Percentiles rank a stretch among this genome's conserved stretches.
Conservation (phyloP, 2,329 filamentous ascomycete genomes). For the Exophiala alcalophila region DNA sequence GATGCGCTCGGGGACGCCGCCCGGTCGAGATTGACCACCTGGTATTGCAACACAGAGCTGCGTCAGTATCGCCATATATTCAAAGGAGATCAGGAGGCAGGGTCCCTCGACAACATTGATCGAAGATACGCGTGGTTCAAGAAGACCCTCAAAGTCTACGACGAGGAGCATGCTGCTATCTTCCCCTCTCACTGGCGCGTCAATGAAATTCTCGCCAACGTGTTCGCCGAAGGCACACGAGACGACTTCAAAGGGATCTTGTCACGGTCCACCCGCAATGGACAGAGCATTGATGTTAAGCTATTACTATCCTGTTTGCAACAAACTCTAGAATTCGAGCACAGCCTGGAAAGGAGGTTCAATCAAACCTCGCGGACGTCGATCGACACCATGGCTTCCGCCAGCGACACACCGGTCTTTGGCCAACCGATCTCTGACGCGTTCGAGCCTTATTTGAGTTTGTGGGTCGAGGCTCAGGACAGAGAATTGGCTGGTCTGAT, state of each 20-base stretch:
- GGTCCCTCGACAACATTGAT: slow-evolving; percentile 93
- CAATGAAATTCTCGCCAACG: slow-evolving; percentile 81
- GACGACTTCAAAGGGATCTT: slow-evolving; percentile 95
- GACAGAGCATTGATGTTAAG: slow-evolving; percentile 82
- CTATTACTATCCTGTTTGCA: slow-evolving; percentile 83
- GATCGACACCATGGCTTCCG: slow-evolving; percentile 82
- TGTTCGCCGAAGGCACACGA: slow-evolving; percentile 91
- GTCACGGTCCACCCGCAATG: slow-evolving; percentile 79
- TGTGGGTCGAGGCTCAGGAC: slow-evolving; percentile 97
- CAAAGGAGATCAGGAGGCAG: slow-evolving; percentile 92
- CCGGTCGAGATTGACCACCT: slow-evolving; percentile 75
- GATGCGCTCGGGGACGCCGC: slow-evolving; percentile 90
- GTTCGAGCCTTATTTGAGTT: slow-evolving; percentile 92
- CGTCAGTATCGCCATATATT: slow-evolving; percentile 96
- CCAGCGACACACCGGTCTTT: slow-evolving; percentile 75
- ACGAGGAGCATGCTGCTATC: slow-evolving; percentile 83
- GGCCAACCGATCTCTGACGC: slow-evolving; percentile 91
- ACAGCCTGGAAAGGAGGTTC: slow-evolving; percentile 82
- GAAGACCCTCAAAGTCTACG: slow-evolving; percentile 90
- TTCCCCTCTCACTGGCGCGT: slow-evolving; percentile 89
- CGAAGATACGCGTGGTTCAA: slow-evolving; percentile 95
- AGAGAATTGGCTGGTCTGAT: slow-evolving; percentile 80
- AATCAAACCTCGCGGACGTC: slow-evolving; percentile 68
- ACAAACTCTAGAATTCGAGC: slow-evolving; percentile 95
- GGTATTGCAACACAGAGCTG: slow-evolving; percentile 97